Evolutionary conservation across 23 red algal species (phyloP).

Genomic region (Gracilaria gracilis): DNA sequence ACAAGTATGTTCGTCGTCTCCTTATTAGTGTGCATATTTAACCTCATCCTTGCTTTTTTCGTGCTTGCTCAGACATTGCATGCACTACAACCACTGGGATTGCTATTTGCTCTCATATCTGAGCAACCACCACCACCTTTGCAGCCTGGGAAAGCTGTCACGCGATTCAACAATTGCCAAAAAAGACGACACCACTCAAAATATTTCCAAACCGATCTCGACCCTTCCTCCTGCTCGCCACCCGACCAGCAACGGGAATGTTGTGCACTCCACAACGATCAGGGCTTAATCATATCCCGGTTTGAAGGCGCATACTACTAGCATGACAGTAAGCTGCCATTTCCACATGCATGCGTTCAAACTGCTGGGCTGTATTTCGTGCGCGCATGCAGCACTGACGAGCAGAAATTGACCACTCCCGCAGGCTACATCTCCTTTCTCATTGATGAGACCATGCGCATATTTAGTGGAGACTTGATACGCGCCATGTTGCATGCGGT

Average conservation of each 20-base stretch:
- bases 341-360: not conserved
- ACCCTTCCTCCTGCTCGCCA: not conserved
- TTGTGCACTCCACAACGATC: slow-evolving; percentile 76
- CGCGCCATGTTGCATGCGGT: slow-evolving; percentile 69
- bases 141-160: slow-evolving; percentile 6
- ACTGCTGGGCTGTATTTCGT: slow-evolving; percentile 32
- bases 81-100: slow-evolving; percentile 34
- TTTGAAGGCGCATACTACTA: slow-evolving; percentile 9
- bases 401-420: slow-evolving; percentile 25
- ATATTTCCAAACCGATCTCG: slow-evolving; percentile 28
- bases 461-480: slow-evolving; percentile 42
- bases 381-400: not conserved
- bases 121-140: not conserved
- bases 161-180: slow-evolving; percentile 1
- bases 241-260: slow-evolving; percentile 6
- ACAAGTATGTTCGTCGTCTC: slow-evolving; percentile 38
- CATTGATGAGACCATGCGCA: slow-evolving; percentile 54
- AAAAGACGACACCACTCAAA: slow-evolving; percentile 52
- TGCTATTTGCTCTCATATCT: not conserved
- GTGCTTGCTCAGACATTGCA: slow-evolving; percentile 1
- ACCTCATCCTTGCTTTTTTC: not conserved
- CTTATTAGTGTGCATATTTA: too few species aligned
- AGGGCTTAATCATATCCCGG: slow-evolving; percentile 46
- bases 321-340: not conserved
- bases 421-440: slow-evolving; percentile 56